phyloP scores from a whole-genome alignment of 495 filamentous ascomycete species.

The Trichoderma asperelloides region DNA sequence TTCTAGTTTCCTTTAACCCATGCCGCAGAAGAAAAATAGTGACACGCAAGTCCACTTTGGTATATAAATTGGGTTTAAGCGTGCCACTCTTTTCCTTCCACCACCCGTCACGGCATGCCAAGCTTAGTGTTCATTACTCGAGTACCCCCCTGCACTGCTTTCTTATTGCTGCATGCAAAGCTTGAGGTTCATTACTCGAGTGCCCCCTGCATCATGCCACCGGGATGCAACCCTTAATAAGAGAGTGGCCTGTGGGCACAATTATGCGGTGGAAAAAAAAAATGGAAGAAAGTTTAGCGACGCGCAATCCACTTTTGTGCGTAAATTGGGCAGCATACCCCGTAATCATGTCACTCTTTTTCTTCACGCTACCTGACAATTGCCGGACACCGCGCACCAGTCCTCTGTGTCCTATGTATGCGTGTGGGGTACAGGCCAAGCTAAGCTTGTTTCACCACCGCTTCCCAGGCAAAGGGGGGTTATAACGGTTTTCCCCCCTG shows the following conservation, averaged over 20 bases:
- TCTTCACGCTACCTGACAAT: not conserved
- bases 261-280: not conserved
- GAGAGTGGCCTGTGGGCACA: too few relatives aligned
- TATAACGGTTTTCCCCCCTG: not conserved
- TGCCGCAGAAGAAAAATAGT: too few relatives aligned
- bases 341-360: too few relatives aligned
- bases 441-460: not conserved
- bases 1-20: too few relatives aligned
- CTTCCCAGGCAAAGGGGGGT: slow-evolving; percentile 1
- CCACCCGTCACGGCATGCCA: not conserved
- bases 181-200: not conserved
- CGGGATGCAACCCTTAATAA: not conserved
- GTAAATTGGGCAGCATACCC: too few relatives aligned
- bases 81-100: too few relatives aligned
- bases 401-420: not conserved
- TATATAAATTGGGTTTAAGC: too few relatives aligned
- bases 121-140: not conserved
- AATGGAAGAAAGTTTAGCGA: too few relatives aligned
- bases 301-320: too few relatives aligned
- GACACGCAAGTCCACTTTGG: too few relatives aligned
- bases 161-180: not conserved
- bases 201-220: not conserved
- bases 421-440: not conserved
- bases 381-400: not conserved
- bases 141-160: not conserved